Evolutionary conservation across 2,329 filamentous ascomycete species (phyloP).

Genomic region (Neurospora sp.): DNA sequence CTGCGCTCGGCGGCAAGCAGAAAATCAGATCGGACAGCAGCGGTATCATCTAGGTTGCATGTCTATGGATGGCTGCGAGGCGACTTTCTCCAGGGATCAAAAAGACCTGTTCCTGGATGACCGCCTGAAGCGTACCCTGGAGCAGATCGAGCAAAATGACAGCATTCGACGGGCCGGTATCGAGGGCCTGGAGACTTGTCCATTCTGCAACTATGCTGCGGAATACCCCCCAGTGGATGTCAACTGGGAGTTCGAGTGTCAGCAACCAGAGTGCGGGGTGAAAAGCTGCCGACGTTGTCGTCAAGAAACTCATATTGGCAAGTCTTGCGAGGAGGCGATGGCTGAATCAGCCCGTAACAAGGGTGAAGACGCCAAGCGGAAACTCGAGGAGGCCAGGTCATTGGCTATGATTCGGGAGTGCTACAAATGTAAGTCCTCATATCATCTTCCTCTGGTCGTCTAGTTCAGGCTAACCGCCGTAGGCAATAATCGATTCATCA

Average conservation of each 20-base stretch:
- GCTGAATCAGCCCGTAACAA: constrained; percentile 36
- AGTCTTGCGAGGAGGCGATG: constrained; percentile 55
- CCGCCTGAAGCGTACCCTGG: constrained; percentile 50
- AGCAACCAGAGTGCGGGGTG: constrained; percentile 52
- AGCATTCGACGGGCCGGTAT: constrained; percentile 60
- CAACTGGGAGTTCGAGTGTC: constrained; percentile 65
- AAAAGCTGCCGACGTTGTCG: constrained; percentile 61
- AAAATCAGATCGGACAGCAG: constrained; percentile 57
- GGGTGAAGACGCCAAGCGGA: constrained; percentile 50
- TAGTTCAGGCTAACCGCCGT: constrained; percentile 7
- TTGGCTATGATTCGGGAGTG: constrained; percentile 67
- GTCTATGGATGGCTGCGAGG: constrained; percentile 55
- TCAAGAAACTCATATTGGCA: constrained; percentile 58
- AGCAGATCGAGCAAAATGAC: constrained; percentile 60
- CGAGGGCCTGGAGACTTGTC: constrained; percentile 64
- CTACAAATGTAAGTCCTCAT: constrained; percentile 43
- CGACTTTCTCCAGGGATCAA: constrained; percentile 46
- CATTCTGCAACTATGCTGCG: constrained; percentile 73
- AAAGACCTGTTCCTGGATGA: constrained; percentile 47
- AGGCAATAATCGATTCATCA: constrained; percentile 67
- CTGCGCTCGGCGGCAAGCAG: constrained; percentile 57
- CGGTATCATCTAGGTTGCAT: constrained; percentile 62
- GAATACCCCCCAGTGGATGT: constrained; percentile 58
- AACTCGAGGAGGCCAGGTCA: constrained; percentile 78
- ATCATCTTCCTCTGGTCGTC: not conserved